phyloP scores from a whole-genome alignment of 2,329 filamentous ascomycete genomes.

The Blumeriella jaapii region DNA sequence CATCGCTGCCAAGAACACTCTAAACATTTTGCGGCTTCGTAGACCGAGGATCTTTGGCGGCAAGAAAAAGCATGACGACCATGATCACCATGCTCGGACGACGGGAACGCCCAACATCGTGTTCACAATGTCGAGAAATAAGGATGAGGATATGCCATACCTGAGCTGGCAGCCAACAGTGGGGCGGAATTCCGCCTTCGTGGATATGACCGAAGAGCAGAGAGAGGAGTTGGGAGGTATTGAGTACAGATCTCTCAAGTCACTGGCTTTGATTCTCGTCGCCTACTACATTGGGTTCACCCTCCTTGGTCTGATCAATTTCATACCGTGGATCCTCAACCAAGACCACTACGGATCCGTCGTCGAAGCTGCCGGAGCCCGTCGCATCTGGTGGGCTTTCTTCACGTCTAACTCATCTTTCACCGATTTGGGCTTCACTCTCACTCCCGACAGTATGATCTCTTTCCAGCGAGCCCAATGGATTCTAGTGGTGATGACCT shows the following conservation, averaged over 20 bases:
- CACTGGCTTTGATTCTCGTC: conserved; percentile 65
- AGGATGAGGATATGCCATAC: conserved; percentile 64
- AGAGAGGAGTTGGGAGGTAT: conserved; percentile 92
- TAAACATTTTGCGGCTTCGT: conserved; percentile 31
- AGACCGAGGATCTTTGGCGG: conserved; percentile 32
- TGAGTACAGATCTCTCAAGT: conserved; percentile 87
- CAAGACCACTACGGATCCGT: conserved; percentile 50
- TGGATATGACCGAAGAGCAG: conserved; percentile 79
- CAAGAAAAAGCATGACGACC: conserved; percentile 19
- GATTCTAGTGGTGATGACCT: conserved; percentile 65
- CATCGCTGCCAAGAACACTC: conserved; percentile 14
- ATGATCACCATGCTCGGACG: conserved; percentile 10
- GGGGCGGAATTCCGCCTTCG: conserved; percentile 84
- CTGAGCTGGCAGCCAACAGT: conserved; percentile 90
- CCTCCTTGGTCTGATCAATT: conserved; percentile 57
- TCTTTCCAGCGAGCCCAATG: conserved; percentile 72
- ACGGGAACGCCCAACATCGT: conserved; percentile 45
- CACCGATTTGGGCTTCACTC: conserved; percentile 86
- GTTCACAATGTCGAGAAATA: conserved; percentile 30
- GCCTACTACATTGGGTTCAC: conserved; percentile 79
- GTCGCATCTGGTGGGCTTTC: conserved; percentile 78
- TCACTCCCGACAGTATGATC: conserved; percentile 89
- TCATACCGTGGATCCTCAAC: conserved; percentile 71
- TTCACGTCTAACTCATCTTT: conserved; percentile 84
- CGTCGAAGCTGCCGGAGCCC: conserved; percentile 50